A percentile compares a stretch with the other conserved stretches of the same genome.
Evolutionary conservation across 2,329 filamentous ascomycete species (phyloP).

Genomic region (Reticulascus tulasneorum): DNA sequence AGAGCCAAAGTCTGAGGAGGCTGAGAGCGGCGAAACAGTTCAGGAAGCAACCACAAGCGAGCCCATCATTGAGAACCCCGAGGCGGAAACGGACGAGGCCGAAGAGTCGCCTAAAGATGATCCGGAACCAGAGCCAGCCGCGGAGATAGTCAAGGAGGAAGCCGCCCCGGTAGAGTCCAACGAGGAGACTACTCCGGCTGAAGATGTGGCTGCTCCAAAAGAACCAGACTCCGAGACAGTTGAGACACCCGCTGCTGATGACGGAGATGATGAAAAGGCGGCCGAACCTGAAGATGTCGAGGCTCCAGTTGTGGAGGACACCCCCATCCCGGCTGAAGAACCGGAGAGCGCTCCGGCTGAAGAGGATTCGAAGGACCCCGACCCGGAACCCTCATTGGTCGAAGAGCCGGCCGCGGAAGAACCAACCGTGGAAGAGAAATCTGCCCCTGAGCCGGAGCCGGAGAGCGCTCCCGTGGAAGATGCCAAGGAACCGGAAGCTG

Average conservation of each 20-base stretch:
- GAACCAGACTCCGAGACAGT: no score
- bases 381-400: neutral
- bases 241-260: no score
- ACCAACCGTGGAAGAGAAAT: no score
- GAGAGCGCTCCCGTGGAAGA: neutral
- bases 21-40: neutral
- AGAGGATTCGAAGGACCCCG: neutral
- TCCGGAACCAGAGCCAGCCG: neutral
- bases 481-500: constrained; percentile 2
- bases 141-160: neutral
- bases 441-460: neutral
- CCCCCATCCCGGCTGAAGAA: neutral
- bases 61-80: neutral
- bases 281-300: neutral
- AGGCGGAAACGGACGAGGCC: neutral
- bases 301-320: neutral
- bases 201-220: no score
- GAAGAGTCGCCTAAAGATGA: neutral
- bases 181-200: no score
- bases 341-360: neutral
- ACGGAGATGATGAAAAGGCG: no score
- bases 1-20: neutral
- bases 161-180: neutral
- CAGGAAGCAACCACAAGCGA: neutral
- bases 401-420: constrained; percentile 7